Evolutionary conservation across 148 eudicot species (phyloP), one percentile per base, ranked within the genome.

Genomic region (Rhododendron kiyosumense): DNA sequence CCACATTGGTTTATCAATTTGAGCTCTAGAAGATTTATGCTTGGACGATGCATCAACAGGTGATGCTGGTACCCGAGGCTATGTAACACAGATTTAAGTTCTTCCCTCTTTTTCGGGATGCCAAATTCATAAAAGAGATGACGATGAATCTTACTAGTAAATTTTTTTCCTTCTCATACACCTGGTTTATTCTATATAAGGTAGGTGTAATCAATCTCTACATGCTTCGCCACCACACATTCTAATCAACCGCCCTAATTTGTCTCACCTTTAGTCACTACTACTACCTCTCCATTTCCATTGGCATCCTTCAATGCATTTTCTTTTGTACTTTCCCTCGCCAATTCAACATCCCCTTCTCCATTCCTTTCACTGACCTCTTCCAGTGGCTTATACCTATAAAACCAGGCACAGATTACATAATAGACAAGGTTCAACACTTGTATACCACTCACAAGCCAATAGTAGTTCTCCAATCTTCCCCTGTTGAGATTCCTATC

Each of bases 401-500:
- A 90, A 22, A 85, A 83, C 30, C 32, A 80, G 1, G 92, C 89
- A 59, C 90, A 88, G 4, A 84, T 78, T 32, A 83, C 85, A 85
- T 85, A 88, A 61, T 90, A 90, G 18, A 88, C 61, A 24, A 90
- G 61, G 78, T 90, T 90, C 11, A 90, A 13, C 20, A 85, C 88
- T 54, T 88, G 92, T 85, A 90, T 87, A 8, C 88, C 92, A 5
- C 85, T 83, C 79, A 88, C 88, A 48, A 90, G 81, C 84, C 88
- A 86, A 74, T 87, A 90, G 43, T 88, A 90, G 46, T 84, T 88
- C 43, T 90, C 92, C 85, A 90, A 79, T 48, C 84, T 87, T 18
- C 92, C 92, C 85, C 85, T 87, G 49, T 90, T 90, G 36, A 90
- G 85, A 30, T 90, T 88, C 78, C 92, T 57, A 34, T 88, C 84